Conservation (phyloP, 176 grass and related monocot genomes). For the bread wheat (Triticum aestivum) region IWGSC_CS_RefSeq_v2.1 NC_057795.1:426274293-426274792, state of each 20-base stretch:
- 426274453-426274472: background rate
- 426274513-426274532: background rate
- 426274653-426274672: background rate
- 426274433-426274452: background rate
- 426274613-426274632: background rate
- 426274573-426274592: background rate
- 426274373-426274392: background rate
- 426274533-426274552: background rate
- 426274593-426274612: background rate
- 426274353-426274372: background rate
- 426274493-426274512: background rate
- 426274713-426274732: background rate
- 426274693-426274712: background rate
- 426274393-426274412: background rate
- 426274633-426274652: background rate
- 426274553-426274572: background rate
- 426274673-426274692: background rate
- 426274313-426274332: background rate
- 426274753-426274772: background rate
- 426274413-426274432: background rate
- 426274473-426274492: background rate
- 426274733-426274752: background rate
- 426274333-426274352: background rate
- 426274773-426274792: background rate
- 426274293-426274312: background rate